Conservation (phyloP, 345 rosid species). For the Tarenaya hassleriana region DNA sequence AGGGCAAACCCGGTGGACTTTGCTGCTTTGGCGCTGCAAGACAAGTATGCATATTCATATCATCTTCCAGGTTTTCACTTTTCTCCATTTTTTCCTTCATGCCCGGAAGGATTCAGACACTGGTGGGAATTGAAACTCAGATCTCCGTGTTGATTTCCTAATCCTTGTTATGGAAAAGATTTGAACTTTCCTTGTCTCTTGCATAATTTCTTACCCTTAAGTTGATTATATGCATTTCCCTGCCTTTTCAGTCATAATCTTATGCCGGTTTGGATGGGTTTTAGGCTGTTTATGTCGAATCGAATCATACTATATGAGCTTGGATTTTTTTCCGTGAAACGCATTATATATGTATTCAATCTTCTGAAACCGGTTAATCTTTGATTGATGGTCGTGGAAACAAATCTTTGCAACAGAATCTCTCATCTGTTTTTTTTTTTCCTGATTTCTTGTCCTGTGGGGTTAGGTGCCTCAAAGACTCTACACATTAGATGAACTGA, state of each 20-base stretch:
- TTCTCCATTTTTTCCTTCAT: too few species aligned
- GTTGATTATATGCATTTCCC: too few species aligned
- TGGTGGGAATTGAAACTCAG: not conserved
- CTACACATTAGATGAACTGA: constrained; percentile 76
- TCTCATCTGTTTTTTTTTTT: not conserved
- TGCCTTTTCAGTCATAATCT: not conserved
- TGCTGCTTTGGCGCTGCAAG: constrained; percentile 73
- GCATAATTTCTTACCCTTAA: too few species aligned
- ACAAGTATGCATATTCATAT: constrained; percentile 36
- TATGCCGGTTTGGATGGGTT: not conserved
- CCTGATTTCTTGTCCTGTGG: not conserved
- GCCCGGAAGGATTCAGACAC: not conserved
- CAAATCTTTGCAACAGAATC: not conserved
- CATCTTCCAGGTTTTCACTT: too few species aligned
- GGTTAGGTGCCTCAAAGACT: constrained; percentile 77
- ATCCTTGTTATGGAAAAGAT: not conserved
- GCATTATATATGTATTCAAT: not conserved
- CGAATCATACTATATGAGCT: too few species aligned
- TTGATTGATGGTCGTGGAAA: not conserved
- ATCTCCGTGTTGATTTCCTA: not conserved
- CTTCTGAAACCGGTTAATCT: constrained; percentile 7
- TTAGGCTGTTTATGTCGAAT: too few species aligned
- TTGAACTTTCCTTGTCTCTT: too few species aligned
- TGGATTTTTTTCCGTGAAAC: not conserved
- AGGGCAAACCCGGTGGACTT: constrained; percentile 74